A percentile compares a stretch with the other conserved stretches of the same genome.
Evolutionary conservation across 345 rosid species (phyloP).

Genomic region (Boechera divaricarpa): DNA sequence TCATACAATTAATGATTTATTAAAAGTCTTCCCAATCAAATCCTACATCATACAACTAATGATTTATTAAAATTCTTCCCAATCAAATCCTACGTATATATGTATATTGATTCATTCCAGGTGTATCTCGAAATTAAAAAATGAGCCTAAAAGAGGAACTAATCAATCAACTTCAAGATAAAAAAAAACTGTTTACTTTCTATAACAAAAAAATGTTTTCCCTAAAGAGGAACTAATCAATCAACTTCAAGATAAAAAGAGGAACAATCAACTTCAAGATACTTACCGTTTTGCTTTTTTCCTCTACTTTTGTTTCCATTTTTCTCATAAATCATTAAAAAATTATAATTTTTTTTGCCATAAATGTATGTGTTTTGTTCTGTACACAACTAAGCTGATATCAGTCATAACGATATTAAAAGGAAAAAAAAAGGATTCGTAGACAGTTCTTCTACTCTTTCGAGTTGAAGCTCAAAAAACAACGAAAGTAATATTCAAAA

Average conservation of each 20-base stretch:
- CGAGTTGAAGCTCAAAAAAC: constrained; percentile 16
- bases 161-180: too few species aligned
- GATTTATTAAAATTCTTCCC: too few species aligned
- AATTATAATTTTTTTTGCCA: not conserved
- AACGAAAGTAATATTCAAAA: constrained; percentile 1
- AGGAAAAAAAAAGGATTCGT: not conserved
- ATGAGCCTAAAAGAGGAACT: too few species aligned
- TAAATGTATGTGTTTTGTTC: constrained; percentile 33
- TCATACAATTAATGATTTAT: too few species aligned
- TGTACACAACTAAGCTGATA: constrained; percentile 22
- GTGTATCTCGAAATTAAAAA: too few species aligned
- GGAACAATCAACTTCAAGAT: not conserved
- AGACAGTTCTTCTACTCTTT: constrained; percentile 25
- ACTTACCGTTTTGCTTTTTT: constrained; percentile 1
- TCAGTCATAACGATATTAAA: not conserved
- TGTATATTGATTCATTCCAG: too few species aligned
- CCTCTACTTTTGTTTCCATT: constrained; percentile 7
- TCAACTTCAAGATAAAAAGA: not conserved
- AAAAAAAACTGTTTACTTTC: too few species aligned
- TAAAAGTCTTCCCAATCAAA: too few species aligned
- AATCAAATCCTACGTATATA: too few species aligned
- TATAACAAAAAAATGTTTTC: not conserved
- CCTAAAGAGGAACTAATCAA: not conserved
- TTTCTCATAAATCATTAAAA: not conserved
- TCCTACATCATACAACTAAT: too few species aligned